Conservation (phyloP, 2,329 filamentous ascomycete species). For the Coniella vitis region DNA sequence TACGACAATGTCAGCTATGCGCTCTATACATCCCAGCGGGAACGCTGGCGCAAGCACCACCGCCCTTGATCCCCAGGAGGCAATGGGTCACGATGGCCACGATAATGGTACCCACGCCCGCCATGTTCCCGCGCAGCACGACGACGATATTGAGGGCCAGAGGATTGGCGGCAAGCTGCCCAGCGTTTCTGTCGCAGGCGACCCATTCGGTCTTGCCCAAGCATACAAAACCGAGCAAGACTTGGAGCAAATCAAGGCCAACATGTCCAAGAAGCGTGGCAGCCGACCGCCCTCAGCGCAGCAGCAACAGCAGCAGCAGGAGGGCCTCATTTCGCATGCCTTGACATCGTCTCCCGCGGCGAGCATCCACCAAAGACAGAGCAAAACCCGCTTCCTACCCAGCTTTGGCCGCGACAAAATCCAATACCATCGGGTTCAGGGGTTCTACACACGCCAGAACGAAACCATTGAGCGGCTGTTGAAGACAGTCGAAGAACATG, state of each 20-base stretch:
- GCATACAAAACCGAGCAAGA: constrained; percentile 73
- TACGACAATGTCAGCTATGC: constrained; percentile 18
- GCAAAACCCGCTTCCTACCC: constrained; percentile 23
- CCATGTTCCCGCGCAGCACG: constrained; percentile 25
- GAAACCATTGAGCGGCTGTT: constrained; percentile 87
- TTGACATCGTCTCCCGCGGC: constrained; percentile 10
- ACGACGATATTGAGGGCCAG: constrained; percentile 44
- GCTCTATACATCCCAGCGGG: constrained; percentile 21
- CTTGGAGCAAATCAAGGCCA: constrained; percentile 70
- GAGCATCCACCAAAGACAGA: constrained; percentile 12
- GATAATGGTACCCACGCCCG: constrained; percentile 29
- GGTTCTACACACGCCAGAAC: constrained; percentile 88
- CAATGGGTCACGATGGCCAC: constrained; percentile 28
- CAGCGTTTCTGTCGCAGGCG: constrained; percentile 56
- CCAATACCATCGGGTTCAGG: constrained; percentile 45
- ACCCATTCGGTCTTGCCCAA: constrained; percentile 74
- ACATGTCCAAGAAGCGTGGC: constrained; percentile 69
- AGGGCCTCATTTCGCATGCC: constrained; percentile 14
- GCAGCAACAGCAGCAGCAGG: constrained; percentile 21
- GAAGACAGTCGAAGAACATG: constrained; percentile 88
- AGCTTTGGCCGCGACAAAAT: constrained; percentile 26
- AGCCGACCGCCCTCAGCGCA: constrained; percentile 25
- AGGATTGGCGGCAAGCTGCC: constrained; percentile 39
- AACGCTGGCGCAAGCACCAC: constrained; percentile 36
- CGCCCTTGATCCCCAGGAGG: constrained; percentile 34